Conservation (phyloP, 2,329 filamentous ascomycete genomes). For the Fusarium buxicola region DNA sequence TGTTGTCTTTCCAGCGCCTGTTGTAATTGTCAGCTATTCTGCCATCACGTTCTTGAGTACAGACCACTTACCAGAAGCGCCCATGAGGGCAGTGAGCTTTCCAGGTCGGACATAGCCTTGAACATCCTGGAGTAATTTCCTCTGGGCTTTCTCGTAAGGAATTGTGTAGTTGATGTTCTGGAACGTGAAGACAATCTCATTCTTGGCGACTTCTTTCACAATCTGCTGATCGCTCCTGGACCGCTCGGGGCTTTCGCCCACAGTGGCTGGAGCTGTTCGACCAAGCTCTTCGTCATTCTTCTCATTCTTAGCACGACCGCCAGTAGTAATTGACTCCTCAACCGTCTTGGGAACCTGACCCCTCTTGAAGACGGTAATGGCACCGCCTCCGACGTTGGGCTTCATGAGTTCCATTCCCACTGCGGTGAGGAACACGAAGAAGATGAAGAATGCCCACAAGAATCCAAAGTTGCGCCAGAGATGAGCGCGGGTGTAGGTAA, state of each 20-base stretch:
- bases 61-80: constrained; percentile 55
- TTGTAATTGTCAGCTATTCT: neutral
- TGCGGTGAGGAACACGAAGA: constrained; percentile 79
- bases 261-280: constrained; percentile 41
- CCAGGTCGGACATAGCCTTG: constrained; percentile 89
- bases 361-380: constrained; percentile 71
- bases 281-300: constrained; percentile 64
- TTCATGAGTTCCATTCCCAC: constrained; percentile 75
- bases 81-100: constrained; percentile 84
- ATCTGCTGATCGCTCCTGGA: constrained; percentile 47
- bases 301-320: constrained; percentile 51
- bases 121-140: constrained; percentile 78
- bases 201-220: constrained; percentile 64
- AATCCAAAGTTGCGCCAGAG: constrained; percentile 84
- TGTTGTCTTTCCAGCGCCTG: constrained; percentile 75
- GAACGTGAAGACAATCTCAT: constrained; percentile 69
- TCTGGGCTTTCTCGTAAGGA: constrained; percentile 69
- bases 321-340: constrained; percentile 66
- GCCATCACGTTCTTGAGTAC: neutral
- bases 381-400: constrained; percentile 68
- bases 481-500: constrained; percentile 67
- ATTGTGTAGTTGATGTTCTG: constrained; percentile 63
- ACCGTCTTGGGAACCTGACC: constrained; percentile 71
- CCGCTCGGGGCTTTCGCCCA: constrained; percentile 25
- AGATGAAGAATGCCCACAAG: constrained; percentile 77